Percentiles rank a stretch among this genome's conserved stretches.
Evolutionary conservation across 768 basidiomycete species (phyloP).

Genomic region (Lactarius psammicola): DNA sequence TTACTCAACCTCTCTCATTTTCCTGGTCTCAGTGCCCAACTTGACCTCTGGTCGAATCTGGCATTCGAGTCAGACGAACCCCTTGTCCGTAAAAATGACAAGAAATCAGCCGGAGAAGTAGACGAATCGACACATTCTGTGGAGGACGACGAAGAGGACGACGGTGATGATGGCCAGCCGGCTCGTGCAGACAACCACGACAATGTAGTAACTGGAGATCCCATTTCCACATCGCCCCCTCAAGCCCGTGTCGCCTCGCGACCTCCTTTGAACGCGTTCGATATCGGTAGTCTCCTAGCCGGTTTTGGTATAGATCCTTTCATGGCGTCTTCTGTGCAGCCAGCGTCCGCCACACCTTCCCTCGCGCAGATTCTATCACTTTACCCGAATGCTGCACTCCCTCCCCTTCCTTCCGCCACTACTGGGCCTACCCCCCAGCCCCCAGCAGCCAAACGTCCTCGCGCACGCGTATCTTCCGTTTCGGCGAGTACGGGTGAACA

Average conservation of each 20-base stretch:
- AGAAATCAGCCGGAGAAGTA: constrained; percentile 31
- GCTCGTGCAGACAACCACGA: constrained; percentile 56
- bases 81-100: constrained; percentile 41
- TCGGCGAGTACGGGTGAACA: constrained; percentile 36
- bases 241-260: constrained; percentile 32
- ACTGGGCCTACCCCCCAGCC: constrained; percentile 9
- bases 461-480: constrained; percentile 46
- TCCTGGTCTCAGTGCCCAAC: constrained; percentile 73
- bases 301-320: constrained; percentile 47
- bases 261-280: constrained; percentile 43
- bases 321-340: constrained; percentile 36
- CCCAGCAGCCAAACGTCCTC: constrained; percentile 28
- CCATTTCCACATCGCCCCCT: constrained; percentile 35
- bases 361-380: constrained; percentile 70
- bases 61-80: constrained; percentile 76
- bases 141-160: constrained; percentile 39
- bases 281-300: constrained; percentile 40
- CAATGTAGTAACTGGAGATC: constrained; percentile 54
- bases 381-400: constrained; percentile 38
- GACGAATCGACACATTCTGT: constrained; percentile 29
- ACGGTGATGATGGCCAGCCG: constrained; percentile 25
- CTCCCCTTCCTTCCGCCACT: constrained; percentile 30
- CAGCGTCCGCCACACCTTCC: constrained; percentile 45
- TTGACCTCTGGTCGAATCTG: constrained; percentile 82
- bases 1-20: constrained; percentile 61